Percentiles rank a stretch among this genome's conserved stretches.
Evolutionary conservation across 2,329 filamentous ascomycete genomes (phyloP).

Genomic region (Herpotrichia juniperi): DNA sequence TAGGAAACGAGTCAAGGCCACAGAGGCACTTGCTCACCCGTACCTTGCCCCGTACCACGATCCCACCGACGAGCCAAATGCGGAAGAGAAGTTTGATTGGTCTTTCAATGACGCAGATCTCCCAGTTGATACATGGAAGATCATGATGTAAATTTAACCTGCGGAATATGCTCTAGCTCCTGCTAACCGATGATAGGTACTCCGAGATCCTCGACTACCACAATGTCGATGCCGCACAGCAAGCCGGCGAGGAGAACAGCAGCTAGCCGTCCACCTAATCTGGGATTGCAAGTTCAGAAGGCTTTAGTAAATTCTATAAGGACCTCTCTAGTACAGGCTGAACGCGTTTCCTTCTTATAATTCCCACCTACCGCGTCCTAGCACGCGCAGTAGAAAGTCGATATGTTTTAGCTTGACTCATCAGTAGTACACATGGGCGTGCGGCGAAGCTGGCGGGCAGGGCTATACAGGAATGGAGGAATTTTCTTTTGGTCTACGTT

Average conservation of each 20-base stretch:
- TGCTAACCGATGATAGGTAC: slow-evolving; percentile 69
- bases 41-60: slow-evolving; percentile 98
- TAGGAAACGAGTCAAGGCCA: slow-evolving; percentile 90
- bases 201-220: slow-evolving; percentile 99
- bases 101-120: slow-evolving; percentile 98
- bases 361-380: slow-evolving; percentile 6
- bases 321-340: slow-evolving; percentile 14
- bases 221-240: slow-evolving; percentile 72
- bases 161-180: neutral
- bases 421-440: slow-evolving; percentile 15
- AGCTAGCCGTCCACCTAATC: slow-evolving; percentile 25
- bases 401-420: slow-evolving; percentile 15
- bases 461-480: slow-evolving; percentile 9
- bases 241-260: slow-evolving; percentile 39
- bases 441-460: slow-evolving; percentile 8
- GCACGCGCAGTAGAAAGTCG: slow-evolving; percentile 12
- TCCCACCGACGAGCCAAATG: slow-evolving; percentile 91
- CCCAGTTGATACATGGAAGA: slow-evolving; percentile 99
- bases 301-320: slow-evolving; percentile 4
- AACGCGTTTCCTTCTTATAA: slow-evolving; percentile 19
- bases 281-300: neutral
- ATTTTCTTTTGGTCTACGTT: slow-evolving; percentile 8
- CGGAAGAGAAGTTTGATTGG: slow-evolving; percentile 99
- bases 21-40: slow-evolving; percentile 84
- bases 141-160: slow-evolving; percentile 85